Evolutionary conservation across 495 filamentous ascomycete species (phyloP), one percentile per base, ranked within the genome.

Genomic region (Lasiosphaeria hispida): DNA sequence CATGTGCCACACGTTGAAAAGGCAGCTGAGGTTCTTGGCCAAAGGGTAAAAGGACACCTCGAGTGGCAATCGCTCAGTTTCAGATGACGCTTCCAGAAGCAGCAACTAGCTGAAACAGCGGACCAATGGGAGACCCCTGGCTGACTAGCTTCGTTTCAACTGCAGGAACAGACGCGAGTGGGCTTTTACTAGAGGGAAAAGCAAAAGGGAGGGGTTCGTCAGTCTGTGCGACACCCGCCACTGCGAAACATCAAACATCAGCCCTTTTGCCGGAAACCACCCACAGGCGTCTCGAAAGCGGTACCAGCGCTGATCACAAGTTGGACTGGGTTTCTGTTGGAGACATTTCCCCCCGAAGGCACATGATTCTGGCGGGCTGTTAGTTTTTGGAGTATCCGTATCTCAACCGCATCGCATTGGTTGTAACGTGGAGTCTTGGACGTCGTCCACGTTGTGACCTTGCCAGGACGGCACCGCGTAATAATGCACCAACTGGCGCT

Each of bases 111-210:
- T 17, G 44, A 43, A 68, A 62, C 51, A 59, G 17, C 37, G n/a
- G 43, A 3, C 68, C 65, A 69, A 67, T 66, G 48, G 48, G 30
- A 10, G 19, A 38, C 34, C 40, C 19, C 33, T 33, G 43, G 37
- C 10, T 30, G 39, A 35, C 48, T 68, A 59, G 65, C 61, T 37
- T 55, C 58, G 68, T 71, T 71, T 71, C 66, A 71, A 58, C 57
- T 61, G 69, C 69, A 67, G 62, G 62, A 68, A 66, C 70, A 64
- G 50, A 63, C 55, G 10, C 55, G 33, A 60, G 18, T 47, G 55
- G 33, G 55, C 43, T 33, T 23, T 55, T 19, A 60, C 48, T 58
- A 59, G 51, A 55, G 53, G 53, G 10, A 39, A 35, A 37, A 39
- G 54, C 42, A 39, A 54, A 34, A 42, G 19, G 30, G 48, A 40